Evolutionary conservation across 2,329 filamentous ascomycete genomes (phyloP).

Genomic region (Lizonia empirigonia): DNA sequence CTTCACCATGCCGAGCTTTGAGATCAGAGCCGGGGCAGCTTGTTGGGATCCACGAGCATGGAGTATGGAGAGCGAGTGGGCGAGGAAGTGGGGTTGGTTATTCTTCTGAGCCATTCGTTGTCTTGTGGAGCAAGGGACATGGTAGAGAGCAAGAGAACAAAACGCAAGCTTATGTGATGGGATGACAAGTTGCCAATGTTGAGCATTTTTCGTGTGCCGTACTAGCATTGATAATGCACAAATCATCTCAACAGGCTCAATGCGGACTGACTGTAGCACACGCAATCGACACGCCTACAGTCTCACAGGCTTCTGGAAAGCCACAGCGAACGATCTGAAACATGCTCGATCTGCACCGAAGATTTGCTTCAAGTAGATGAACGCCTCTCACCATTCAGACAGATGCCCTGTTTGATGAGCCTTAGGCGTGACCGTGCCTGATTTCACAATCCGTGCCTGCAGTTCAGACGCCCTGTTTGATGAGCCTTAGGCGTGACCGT

Average conservation of each 20-base stretch:
- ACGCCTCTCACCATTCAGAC: not conserved
- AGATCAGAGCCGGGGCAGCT: conserved; percentile 30
- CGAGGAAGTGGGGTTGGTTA: conserved; percentile 45
- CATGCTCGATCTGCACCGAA: not conserved
- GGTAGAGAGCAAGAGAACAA: not conserved
- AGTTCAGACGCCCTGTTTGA: not conserved
- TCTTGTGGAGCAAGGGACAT: not conserved
- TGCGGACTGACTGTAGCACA: conserved; percentile 1
- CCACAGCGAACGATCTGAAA: not conserved
- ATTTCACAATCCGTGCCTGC: not conserved
- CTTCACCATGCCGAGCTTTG: conserved; percentile 43
- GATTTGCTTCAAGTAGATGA: conserved; percentile 2
- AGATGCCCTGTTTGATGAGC: not conserved
- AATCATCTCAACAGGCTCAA: not conserved
- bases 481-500: not conserved
- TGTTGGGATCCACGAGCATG: conserved; percentile 46
- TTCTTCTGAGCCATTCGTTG: too few relatives aligned
- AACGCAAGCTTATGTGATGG: not conserved
- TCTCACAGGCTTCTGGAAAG: not conserved
- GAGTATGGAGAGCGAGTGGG: conserved; percentile 44
- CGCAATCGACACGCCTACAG: not conserved
- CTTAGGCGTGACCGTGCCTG: not conserved
- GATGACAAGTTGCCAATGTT: too few relatives aligned
- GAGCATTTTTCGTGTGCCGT: too few relatives aligned
- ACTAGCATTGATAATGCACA: too few relatives aligned